Base-by-base conservation (phyloP, 2,329 filamentous ascomycete genomes). In the Trichoderma atrobrunneum region DNA sequence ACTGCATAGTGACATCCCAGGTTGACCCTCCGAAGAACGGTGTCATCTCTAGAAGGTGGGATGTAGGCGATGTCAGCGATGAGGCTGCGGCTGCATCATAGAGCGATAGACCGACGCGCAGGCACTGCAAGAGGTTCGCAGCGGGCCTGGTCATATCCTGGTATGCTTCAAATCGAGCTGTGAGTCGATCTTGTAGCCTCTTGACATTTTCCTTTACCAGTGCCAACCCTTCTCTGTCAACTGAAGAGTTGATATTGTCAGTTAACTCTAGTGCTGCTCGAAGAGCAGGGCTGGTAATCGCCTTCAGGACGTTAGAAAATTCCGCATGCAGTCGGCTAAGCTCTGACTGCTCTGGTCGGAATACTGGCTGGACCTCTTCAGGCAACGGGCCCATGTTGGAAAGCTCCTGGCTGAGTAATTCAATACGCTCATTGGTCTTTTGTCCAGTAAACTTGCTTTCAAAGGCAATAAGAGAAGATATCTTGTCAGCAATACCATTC, bases 141-240 rank as follows among this genome's bases (percentile, higher is more conserved):
- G 94, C 87, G 5, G 94, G 95, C 59, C 88, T 86, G 0, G 92
- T 93, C 76, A 98, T 89, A 78, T 99, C 96, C 73, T 94, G 93
- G 77, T 98, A 98, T 16, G 90, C 90, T 51, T 90, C 87, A 78
- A 94, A 97, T 43, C 90, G 87, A 34, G 88, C 85, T 2, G 86
- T 87, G 8, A 99, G 86, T 59, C 95, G 89, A 69, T 87, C 84
- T 64, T 92, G 88, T 51, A 97, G 88, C 73, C 92, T 89, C 7
- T 85, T 82, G n/a, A 96, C 83, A 70, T 88, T 89, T 73, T 86
- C 84, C 69, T 84, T 84, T 18, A 89, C 80, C 2, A 89, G 82
- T 32, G 85, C 80, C 68, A 89, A 76, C 60, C 87, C 85, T 32
- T 78, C 77, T 5, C 72, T 72, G n/a, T 77, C 21, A 78, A 76